Percentiles rank a stretch among this genome's conserved stretches.
Evolutionary conservation across 345 rosid species (phyloP).

Genomic region (Euphorbia tirucalli): DNA sequence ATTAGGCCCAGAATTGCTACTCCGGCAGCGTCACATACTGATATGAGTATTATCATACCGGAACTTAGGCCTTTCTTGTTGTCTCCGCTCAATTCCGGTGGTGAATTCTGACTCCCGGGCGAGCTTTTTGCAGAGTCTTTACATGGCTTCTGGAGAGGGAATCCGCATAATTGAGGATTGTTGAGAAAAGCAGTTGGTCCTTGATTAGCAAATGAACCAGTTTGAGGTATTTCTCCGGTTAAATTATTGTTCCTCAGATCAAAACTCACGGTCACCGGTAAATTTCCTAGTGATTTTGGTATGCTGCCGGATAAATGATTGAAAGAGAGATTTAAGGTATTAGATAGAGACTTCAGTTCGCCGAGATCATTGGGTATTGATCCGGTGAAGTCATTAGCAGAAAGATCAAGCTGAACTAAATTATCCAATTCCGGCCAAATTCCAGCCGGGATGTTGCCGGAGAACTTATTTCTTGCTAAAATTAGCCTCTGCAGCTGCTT

Average conservation of each 20-base stretch:
- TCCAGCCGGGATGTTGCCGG: constrained; percentile 66
- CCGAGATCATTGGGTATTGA: constrained; percentile 70
- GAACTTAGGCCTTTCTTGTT: constrained; percentile 52
- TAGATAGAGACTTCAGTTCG: constrained; percentile 65
- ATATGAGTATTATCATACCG: constrained; percentile 65
- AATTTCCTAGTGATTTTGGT: constrained; percentile 70
- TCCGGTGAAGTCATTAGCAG: constrained; percentile 63
- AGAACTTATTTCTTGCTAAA: constrained; percentile 59
- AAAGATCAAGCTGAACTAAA: constrained; percentile 78
- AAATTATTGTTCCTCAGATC: constrained; percentile 79
- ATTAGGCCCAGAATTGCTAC: constrained; percentile 76
- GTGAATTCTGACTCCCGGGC: constrained; percentile 29
- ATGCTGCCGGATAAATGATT: constrained; percentile 73
- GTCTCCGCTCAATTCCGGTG: constrained; percentile 28
- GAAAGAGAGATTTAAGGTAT: constrained; percentile 75
- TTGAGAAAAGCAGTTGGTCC: constrained; percentile 95
- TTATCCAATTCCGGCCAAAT: constrained; percentile 77
- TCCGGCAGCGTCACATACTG: constrained; percentile 74
- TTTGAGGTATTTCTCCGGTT: constrained; percentile 85
- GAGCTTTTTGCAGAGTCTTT: constrained; percentile 32
- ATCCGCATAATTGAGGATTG: constrained; percentile 79
- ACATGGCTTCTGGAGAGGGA: constrained; percentile 88
- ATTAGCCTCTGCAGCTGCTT: constrained; percentile 76
- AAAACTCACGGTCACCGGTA: constrained; percentile 80
- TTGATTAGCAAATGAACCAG: constrained; percentile 86